phyloP scores from a whole-genome alignment of 805 yeast genomes.

The Kazachstania martiniae region DNA sequence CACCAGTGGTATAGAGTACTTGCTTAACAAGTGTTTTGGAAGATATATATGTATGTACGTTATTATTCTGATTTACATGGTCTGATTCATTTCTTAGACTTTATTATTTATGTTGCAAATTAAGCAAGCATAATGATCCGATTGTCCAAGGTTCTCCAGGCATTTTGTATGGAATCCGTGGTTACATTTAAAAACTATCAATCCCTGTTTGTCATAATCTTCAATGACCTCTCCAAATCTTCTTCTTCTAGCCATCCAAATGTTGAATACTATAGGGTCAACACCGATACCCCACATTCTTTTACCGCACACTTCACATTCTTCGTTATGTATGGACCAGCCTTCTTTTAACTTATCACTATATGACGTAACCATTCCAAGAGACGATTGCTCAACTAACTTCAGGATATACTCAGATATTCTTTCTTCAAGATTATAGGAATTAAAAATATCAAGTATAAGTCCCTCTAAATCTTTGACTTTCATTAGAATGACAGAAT shows the following conservation, averaged over 20 bases:
- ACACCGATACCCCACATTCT: constrained; percentile 60
- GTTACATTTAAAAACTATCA: constrained; percentile 19
- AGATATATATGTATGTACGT: constrained; percentile 1
- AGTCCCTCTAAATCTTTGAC: constrained; percentile 50
- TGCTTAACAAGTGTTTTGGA: constrained; percentile 1
- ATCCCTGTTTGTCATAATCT: constrained; percentile 1
- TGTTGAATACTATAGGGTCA: constrained; percentile 36
- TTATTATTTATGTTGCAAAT: constrained; percentile 7
- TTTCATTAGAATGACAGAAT: constrained; percentile 38
- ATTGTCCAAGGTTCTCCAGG: constrained; percentile 22
- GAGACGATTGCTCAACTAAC: constrained; percentile 48
- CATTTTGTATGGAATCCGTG: constrained; percentile 25
- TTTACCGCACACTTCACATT: constrained; percentile 72
- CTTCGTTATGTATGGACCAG: constrained; percentile 45
- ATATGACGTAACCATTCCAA: constrained; percentile 34
- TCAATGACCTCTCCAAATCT: constrained; percentile 4
- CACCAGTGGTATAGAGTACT: constrained; percentile 19
- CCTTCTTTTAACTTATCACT: constrained; percentile 41
- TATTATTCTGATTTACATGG: not conserved
- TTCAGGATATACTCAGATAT: constrained; percentile 41
- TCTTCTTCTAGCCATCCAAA: constrained; percentile 43
- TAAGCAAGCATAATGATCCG: constrained; percentile 12
- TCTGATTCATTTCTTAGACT: not conserved
- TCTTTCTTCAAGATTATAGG: constrained; percentile 54
- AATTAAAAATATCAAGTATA: constrained; percentile 49